These are phyloP conservation scores for Hypocrella siamensis DNA, from an alignment of 2,329 filamentous ascomycete species.

Conservation along the genomic window DNA sequence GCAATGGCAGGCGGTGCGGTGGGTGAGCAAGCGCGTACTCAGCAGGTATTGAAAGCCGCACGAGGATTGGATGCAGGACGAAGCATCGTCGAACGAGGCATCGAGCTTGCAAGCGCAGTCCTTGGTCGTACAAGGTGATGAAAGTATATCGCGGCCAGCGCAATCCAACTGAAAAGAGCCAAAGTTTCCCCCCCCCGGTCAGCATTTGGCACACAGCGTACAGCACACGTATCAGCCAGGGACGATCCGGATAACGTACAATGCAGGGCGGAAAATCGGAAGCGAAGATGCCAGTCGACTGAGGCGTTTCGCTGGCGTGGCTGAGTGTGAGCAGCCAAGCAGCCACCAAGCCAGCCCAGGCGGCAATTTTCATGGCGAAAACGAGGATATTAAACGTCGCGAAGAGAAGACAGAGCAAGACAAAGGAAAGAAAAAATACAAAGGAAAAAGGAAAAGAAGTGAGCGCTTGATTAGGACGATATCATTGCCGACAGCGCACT, in stretches of 20 bases:
- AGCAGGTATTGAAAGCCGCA: conserved; percentile 1
- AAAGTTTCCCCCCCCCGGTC: too few species aligned
- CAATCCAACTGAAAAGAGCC: not conserved
- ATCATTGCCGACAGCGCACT: too few species aligned
- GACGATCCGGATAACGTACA: not conserved
- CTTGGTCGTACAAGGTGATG: not conserved
- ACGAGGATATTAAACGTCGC: too few species aligned
- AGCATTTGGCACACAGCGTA: not conserved
- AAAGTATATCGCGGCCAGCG: not conserved
- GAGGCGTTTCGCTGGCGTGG: not conserved
- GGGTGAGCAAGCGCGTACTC: not conserved
- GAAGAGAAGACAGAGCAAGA: too few species aligned
- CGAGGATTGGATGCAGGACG: not conserved
- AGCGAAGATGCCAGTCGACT: not conserved
- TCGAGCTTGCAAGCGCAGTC: conserved; percentile 2
- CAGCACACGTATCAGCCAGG: not conserved
- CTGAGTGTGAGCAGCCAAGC: not conserved
- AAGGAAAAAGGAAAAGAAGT: too few species aligned
- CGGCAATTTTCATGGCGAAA: not conserved
- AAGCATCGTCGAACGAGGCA: conserved; percentile 1
- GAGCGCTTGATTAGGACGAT: too few species aligned
- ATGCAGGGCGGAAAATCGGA: conserved; percentile 1
- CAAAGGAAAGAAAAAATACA: too few species aligned
- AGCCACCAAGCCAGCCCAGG: too few species aligned
- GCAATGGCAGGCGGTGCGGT: too few species aligned